Base-by-base conservation (phyloP, 768 basidiomycete species). In the Pleurotus djamor region DNA sequence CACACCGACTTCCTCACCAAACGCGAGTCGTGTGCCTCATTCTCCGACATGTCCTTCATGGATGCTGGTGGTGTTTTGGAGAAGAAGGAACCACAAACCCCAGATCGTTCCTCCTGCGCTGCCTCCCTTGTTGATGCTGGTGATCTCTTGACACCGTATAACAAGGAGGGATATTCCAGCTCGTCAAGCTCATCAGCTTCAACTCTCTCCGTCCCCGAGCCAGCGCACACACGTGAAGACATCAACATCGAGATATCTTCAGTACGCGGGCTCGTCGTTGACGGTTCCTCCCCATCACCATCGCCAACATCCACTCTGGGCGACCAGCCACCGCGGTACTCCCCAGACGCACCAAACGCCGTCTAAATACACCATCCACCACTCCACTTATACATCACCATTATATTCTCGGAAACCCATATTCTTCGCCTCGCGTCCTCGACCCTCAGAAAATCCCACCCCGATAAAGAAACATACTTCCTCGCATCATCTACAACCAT, bases 21-120 rank as follows among this genome's bases (percentile, higher is more conserved):
- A 63, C 80, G 75, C 55, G 79, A 80, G 59, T 83, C 83, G 4
- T 59, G 82, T 13, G 71, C 74, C 41, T 85, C 84, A 0, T 75
- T 81, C 67, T 77, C 79, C 34, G 74, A 76, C 60, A 66, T 80
- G 52, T 80, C 80, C 5, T 69, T 78, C 65, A 70, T 61, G 5
- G 81, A 79, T 43, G 75, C 72, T n/a, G 74, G 73, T 13, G 74
- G 74, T 10, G 64, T 70, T 44, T 63, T 79, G 58, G 67, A 73
- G 50, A 71, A 74, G 56, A 75, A 76, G 57, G 68, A 74, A 66
- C 73, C 35, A 59, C 60, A 1, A 72, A 72, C 62, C 66, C 71
- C 74, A 14, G 71, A 69, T n/a, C 60, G 72, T 3, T 74, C 77
- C 0, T 78, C 73, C 57, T 73, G 74, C 33, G 72, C 64, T n/a